Evolutionary conservation across 83 land plant genomes (phyloP).

Genomic region (Picea engelmannii): DNA sequence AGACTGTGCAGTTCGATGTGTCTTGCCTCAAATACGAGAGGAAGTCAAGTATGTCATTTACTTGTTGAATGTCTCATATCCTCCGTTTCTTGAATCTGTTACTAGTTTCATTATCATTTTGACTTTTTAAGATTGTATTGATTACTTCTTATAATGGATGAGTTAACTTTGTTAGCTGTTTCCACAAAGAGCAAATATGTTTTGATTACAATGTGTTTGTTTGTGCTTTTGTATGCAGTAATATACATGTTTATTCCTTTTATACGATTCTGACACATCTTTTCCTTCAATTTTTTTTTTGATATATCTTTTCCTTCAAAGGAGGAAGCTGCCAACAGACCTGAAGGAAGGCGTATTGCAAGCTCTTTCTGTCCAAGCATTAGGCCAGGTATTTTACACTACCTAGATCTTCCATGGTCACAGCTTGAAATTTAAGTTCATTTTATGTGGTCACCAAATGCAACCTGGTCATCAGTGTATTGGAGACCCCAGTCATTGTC

Average conservation of each 20-base stretch:
- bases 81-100: neutral
- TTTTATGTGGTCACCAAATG: constrained; percentile 2
- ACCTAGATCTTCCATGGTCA: neutral
- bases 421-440: neutral
- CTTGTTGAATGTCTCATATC: neutral
- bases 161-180: constrained; percentile 1
- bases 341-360: constrained; percentile 63
- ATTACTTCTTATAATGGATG: no score
- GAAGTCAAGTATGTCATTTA: constrained; percentile 52
- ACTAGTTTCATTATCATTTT: neutral
- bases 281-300: no score
- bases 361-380: constrained; percentile 81
- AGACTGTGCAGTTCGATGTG: constrained; percentile 60
- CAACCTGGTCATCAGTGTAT: neutral
- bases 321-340: constrained; percentile 81
- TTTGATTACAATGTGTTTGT: constrained; percentile 7
- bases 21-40: constrained; percentile 59
- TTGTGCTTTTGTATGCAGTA: neutral
- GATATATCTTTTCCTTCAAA: constrained; percentile 25
- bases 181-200: neutral
- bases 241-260: neutral
- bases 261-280: neutral
- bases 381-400: constrained; percentile 72
- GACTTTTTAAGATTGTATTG: neutral
- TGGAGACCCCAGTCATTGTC: neutral